Percentiles rank a stretch among this genome's conserved stretches.
Conservation (phyloP, 176 grass and related monocot species). For the Ensete glaucum region DNA sequence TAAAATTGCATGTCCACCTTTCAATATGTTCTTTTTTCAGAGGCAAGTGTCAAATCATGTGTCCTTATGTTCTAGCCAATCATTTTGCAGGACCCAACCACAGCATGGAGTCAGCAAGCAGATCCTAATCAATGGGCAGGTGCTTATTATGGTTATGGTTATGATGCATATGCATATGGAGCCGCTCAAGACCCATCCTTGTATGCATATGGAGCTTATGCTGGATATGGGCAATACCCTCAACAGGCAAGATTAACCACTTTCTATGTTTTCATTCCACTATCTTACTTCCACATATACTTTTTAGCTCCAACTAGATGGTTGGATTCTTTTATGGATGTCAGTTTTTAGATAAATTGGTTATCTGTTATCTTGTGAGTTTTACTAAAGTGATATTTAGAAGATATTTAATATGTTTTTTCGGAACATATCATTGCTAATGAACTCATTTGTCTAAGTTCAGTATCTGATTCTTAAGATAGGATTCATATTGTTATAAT, state of each 20-base stretch:
- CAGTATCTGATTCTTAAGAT: too few relatives aligned
- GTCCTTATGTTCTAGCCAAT: constrained; percentile 5
- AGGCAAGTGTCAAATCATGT: not conserved
- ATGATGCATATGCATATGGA: constrained; percentile 85
- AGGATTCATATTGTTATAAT: too few relatives aligned
- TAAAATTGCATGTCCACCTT: not conserved
- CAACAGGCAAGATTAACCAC: constrained; percentile 53
- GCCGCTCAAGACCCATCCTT: constrained; percentile 69
- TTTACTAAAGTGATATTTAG: not conserved
- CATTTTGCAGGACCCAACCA: constrained; percentile 57
- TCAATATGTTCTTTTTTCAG: not conserved
- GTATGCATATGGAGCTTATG: constrained; percentile 85
- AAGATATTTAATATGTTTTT: too few relatives aligned
- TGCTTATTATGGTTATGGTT: constrained; percentile 85
- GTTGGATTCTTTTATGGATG: not conserved
- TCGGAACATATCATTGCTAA: too few relatives aligned
- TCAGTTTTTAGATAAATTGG: not conserved
- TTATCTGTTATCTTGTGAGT: not conserved
- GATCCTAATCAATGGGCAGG: constrained; percentile 88
- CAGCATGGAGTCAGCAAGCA: constrained; percentile 74
- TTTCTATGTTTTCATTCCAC: constrained; percentile 1
- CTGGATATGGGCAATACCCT: constrained; percentile 77
- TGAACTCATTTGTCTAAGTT: too few relatives aligned
- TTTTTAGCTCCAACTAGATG: not conserved
- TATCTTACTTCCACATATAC: not conserved